Evolutionary conservation across 495 filamentous ascomycete species (phyloP).

Genomic region (Hypoxylon fuscum): DNA sequence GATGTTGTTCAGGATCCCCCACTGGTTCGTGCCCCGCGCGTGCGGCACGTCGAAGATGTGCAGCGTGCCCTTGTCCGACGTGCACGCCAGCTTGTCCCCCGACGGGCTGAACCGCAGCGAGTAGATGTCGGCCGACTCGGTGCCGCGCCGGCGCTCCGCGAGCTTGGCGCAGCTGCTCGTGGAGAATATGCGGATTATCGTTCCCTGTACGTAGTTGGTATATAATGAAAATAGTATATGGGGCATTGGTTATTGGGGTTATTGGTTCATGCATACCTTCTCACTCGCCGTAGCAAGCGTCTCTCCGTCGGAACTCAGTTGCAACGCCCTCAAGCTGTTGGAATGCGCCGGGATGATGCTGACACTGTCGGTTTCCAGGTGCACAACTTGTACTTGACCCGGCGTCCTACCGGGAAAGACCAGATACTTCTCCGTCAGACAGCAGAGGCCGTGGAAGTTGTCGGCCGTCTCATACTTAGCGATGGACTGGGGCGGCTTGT

Average conservation of each 20-base stretch:
- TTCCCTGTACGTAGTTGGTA: slow-evolving; percentile 66
- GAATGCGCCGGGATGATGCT: slow-evolving; percentile 95
- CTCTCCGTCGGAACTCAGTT: slow-evolving; percentile 81
- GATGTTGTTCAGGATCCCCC: slow-evolving; percentile 80
- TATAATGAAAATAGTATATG: neutral
- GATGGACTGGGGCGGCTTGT: slow-evolving; percentile 75
- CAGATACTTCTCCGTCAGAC: slow-evolving; percentile 73
- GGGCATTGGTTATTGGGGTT: neutral
- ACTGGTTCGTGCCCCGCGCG: slow-evolving; percentile 67
- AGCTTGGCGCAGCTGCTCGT: slow-evolving; percentile 79
- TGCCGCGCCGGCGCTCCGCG: slow-evolving; percentile 84
- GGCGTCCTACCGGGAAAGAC: slow-evolving; percentile 84
- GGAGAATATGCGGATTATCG: slow-evolving; percentile 84
- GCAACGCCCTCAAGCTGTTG: slow-evolving; percentile 78
- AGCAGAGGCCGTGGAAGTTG: slow-evolving; percentile 85
- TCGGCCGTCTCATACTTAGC: slow-evolving; percentile 85
- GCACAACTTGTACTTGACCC: slow-evolving; percentile 93
- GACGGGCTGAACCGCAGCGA: slow-evolving; percentile 86
- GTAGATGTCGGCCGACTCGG: slow-evolving; percentile 88
- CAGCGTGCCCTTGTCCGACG: slow-evolving; percentile 95
- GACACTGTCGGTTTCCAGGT: slow-evolving; percentile 81
- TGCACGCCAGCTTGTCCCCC: slow-evolving; percentile 81
- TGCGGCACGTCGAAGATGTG: slow-evolving; percentile 84
- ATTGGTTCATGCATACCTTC: slow-evolving; percentile 59
- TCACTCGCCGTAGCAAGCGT: slow-evolving; percentile 92